A percentile compares a stretch with the other conserved stretches of the same genome.
phyloP scores from a whole-genome alignment of 1,284 basidiomycete species.

The Pseudozyma pruni region DNA sequence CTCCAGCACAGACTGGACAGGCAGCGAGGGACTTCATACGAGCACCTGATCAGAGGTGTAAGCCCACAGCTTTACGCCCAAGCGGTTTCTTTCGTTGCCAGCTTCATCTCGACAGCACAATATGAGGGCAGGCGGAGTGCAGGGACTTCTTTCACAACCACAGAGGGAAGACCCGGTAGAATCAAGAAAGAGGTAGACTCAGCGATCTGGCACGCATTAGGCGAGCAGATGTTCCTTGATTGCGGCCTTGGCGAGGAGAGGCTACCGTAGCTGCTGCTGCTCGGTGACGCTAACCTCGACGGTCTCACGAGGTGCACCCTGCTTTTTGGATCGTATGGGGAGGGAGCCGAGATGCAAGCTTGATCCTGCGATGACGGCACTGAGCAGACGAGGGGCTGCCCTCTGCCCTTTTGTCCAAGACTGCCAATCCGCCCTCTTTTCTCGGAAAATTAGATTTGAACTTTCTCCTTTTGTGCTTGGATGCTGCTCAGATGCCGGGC shows the following conservation, averaged over 20 bases:
- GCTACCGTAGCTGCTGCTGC: background rate
- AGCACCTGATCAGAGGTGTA: too few species aligned
- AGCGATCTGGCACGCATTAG: background rate
- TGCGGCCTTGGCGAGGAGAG: background rate
- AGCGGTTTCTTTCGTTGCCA: too few species aligned
- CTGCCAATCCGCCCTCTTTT: too few species aligned
- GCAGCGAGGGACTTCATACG: too few species aligned
- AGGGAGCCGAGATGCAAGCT: conserved; percentile 19
- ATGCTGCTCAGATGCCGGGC: background rate
- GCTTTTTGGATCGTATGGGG: conserved; percentile 1
- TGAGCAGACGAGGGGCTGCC: conserved; percentile 8
- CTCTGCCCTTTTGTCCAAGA: conserved; percentile 13
- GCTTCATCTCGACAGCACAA: too few species aligned
- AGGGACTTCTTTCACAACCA: too few species aligned
- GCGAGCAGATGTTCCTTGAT: conserved; percentile 10
- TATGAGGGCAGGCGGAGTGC: too few species aligned
- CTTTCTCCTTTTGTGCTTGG: background rate
- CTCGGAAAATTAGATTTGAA: background rate
- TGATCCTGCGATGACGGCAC: conserved; percentile 39
- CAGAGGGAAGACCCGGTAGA: background rate
- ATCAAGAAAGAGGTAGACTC: conserved; percentile 6
- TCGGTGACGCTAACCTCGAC: background rate
- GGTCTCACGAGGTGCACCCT: conserved; percentile 6
- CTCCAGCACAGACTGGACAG: too few species aligned
- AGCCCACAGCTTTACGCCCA: too few species aligned